These are phyloP conservation scores for Aspergillus unguis DNA, from an alignment of 2,329 filamentous ascomycete genomes.

Conservation along the genomic window DNA sequence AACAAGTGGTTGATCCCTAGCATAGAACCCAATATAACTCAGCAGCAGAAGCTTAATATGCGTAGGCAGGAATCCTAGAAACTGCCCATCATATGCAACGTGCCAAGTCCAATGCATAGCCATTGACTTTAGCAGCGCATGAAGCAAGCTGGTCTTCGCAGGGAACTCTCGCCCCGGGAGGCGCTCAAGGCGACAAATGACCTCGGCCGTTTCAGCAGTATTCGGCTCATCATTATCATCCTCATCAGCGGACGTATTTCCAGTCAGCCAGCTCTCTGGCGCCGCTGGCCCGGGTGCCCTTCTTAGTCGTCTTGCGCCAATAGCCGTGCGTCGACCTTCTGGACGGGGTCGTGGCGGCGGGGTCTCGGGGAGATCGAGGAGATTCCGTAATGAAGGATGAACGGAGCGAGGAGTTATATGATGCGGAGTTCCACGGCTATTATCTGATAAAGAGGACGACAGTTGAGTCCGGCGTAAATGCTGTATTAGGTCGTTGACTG, in stretches of 20 bases:
- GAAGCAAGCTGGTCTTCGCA: slow-evolving; percentile 43
- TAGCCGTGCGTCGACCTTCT: slow-evolving; percentile 28
- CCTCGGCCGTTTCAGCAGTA: slow-evolving; percentile 17
- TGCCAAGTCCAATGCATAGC: slow-evolving; percentile 57
- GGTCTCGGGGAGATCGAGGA: slow-evolving; percentile 45
- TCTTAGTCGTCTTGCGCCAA: slow-evolving; percentile 34
- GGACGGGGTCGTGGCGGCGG: slow-evolving; percentile 42
- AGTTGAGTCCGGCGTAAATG: slow-evolving; percentile 46
- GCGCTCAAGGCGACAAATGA: slow-evolving; percentile 34
- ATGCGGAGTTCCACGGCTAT: slow-evolving; percentile 16
- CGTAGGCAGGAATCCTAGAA: slow-evolving; percentile 51
- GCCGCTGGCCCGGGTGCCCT: slow-evolving; percentile 45
- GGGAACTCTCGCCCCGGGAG: slow-evolving; percentile 43
- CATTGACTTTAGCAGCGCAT: slow-evolving; percentile 53
- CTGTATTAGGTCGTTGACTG: slow-evolving; percentile 48
- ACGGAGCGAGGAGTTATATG: slow-evolving; percentile 36
- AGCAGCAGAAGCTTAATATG: slow-evolving; percentile 53
- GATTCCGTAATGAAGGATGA: slow-evolving; percentile 44
- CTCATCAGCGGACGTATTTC: slow-evolving; percentile 12
- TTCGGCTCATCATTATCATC: slow-evolving; percentile 12
- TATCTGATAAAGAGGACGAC: slow-evolving; percentile 18
- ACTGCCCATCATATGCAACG: slow-evolving; percentile 55
- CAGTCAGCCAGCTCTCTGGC: slow-evolving; percentile 45
- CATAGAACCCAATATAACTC: slow-evolving; percentile 55
- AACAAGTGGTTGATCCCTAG: slow-evolving; percentile 40